Conservation (phyloP, 805 yeast species). For the Monosporozyma siamensis region DNA sequence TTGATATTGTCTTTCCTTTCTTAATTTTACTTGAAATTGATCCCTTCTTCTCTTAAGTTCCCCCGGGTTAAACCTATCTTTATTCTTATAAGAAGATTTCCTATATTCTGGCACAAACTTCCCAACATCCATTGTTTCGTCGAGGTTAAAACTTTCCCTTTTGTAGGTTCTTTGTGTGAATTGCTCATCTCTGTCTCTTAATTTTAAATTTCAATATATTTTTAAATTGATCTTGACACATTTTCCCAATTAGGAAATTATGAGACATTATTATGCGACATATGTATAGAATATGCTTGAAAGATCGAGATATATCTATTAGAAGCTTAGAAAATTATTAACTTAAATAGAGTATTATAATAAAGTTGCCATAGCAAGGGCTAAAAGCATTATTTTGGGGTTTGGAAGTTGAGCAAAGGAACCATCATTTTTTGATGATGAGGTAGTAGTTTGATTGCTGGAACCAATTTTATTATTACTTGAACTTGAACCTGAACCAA, state of each 20-base stretch:
- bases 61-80: conserved; percentile 82
- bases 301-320: too few species aligned
- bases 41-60: conserved; percentile 94
- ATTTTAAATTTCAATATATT: too few species aligned
- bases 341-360: too few species aligned
- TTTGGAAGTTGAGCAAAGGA: neutral
- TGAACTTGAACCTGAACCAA: conserved; percentile 21
- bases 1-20: conserved; percentile 93
- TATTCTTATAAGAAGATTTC: conserved; percentile 86
- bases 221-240: too few species aligned
- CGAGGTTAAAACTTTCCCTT: too few species aligned
- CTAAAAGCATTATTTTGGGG: neutral
- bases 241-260: too few species aligned
- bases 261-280: too few species aligned
- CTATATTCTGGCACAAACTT: neutral
- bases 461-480: neutral
- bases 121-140: neutral
- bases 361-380: neutral
- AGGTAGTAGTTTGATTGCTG: neutral
- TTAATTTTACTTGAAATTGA: conserved; percentile 86
- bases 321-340: too few species aligned
- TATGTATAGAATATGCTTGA: too few species aligned
- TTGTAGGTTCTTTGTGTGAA: too few species aligned
- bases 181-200: too few species aligned
- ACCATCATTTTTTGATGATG: conserved; percentile 4